These are phyloP conservation scores for Rhodomyrtus psidioides DNA, from an alignment of 441 rosid species.

Conservation along the genomic window DNA sequence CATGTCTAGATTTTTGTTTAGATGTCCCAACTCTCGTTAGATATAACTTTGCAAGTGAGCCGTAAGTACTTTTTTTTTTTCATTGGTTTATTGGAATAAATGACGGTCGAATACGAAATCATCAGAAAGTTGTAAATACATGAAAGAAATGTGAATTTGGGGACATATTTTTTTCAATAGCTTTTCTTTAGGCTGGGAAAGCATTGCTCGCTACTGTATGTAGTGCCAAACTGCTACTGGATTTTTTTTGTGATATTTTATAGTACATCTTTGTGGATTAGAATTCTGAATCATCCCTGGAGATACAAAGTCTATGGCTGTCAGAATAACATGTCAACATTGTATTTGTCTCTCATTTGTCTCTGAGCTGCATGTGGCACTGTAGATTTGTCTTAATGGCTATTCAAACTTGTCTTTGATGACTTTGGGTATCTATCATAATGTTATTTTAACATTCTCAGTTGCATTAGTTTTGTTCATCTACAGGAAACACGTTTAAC, in stretches of 20 bases:
- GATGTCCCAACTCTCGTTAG: not conserved
- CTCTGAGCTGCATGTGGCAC: not conserved
- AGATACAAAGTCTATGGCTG: not conserved
- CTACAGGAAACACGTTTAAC: slow-evolving; percentile 83
- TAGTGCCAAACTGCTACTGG: not conserved
- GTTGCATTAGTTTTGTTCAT: slow-evolving; percentile 13
- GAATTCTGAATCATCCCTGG: not conserved
- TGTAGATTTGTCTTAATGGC: not conserved
- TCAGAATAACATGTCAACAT: not conserved
- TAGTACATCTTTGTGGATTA: not conserved
- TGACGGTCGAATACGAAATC: not conserved
- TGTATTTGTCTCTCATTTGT: not conserved
- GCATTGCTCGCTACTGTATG: not conserved
- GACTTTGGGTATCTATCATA: not conserved
- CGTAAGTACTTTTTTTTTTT: not conserved
- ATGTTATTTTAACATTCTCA: slow-evolving; percentile 1
- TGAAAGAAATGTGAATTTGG: not conserved
- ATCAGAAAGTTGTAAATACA: not conserved
- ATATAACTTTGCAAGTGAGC: not conserved
- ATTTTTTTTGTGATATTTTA: not conserved
- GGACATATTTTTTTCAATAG: not conserved
- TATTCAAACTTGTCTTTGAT: not conserved
- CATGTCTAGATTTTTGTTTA: not conserved
- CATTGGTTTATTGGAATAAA: not conserved
- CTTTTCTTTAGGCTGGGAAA: not conserved